A percentile compares a stretch with the other conserved stretches of the same genome.
These are phyloP conservation scores for Thraustochytrium striatum DNA, from an alignment of 352 stramenopile genomes.

Conservation along the genomic window DNA sequence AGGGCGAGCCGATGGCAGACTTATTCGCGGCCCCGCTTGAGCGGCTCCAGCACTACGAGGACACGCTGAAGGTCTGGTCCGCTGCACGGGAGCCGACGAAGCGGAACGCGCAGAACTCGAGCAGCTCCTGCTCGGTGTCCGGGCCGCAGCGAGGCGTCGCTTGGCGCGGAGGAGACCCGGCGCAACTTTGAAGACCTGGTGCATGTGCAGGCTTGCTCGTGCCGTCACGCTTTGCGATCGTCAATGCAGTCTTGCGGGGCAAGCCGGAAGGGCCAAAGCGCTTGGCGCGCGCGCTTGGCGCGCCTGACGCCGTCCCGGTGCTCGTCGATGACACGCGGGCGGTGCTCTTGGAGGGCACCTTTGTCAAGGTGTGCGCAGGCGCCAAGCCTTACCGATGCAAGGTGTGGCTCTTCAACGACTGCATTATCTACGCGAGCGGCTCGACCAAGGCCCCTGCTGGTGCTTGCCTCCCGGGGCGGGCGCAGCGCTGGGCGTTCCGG, in stretches of 20 bases:
- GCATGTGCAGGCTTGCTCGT: not conserved
- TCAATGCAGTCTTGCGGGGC: not conserved
- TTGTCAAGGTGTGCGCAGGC: not conserved
- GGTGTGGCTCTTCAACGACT: constrained; percentile 25
- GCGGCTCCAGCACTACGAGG: not conserved
- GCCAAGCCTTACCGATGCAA: not conserved
- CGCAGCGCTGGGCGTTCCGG: not conserved
- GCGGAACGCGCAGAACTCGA: not conserved
- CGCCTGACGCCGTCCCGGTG: not conserved
- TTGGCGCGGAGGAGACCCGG: not conserved
- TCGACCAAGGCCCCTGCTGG: too few relatives aligned
- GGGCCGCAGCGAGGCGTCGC: too few relatives aligned
- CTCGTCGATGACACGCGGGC: not conserved
- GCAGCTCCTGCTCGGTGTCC: too few relatives aligned
- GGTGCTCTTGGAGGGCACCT: not conserved
- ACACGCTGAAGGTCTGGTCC: not conserved
- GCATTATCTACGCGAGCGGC: not conserved
- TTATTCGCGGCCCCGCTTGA: not conserved
- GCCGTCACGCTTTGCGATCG: not conserved
- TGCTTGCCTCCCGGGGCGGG: too few relatives aligned
- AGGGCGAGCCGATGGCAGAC: not conserved
- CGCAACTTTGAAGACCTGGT: constrained; percentile 6
- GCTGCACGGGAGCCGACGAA: not conserved
- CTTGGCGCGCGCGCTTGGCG: not conserved
- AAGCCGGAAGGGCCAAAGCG: not conserved